A percentile compares a stretch with the other conserved stretches of the same genome.
These are phyloP conservation scores for Cochlearia excelsa DNA, from an alignment of 345 rosid species.

Conservation along the genomic window DNA sequence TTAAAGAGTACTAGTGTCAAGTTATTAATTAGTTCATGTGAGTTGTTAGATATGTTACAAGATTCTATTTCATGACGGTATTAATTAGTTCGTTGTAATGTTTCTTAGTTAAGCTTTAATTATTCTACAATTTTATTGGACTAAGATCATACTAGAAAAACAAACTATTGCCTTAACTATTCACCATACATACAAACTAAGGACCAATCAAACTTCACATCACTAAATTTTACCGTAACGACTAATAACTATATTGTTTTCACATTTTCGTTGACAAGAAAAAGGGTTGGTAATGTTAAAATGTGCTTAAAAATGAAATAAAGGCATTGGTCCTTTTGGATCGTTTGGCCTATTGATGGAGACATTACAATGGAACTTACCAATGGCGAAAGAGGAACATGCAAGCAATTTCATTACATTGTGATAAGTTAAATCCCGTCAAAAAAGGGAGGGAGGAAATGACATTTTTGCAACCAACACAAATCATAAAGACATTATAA, in stretches of 20 bases:
- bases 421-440: conserved; percentile 30
- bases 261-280: background rate
- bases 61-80: conserved; percentile 9
- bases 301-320: conserved; percentile 2
- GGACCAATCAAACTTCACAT: background rate
- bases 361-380: conserved; percentile 31
- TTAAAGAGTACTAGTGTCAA: conserved; percentile 3
- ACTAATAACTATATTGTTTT: no score
- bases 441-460: conserved; percentile 19
- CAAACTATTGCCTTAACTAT: no score
- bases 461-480: conserved; percentile 24
- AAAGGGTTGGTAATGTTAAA: conserved; percentile 1
- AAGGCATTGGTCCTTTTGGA: conserved; percentile 8
- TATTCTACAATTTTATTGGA: background rate
- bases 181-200: background rate
- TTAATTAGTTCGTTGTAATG: conserved; percentile 13
- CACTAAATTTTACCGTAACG: background rate
- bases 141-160: no score
- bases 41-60: conserved; percentile 26
- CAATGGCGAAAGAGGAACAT: conserved; percentile 35
- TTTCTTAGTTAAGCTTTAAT: background rate
- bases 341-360: conserved; percentile 25
- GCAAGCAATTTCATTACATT: conserved; percentile 31
- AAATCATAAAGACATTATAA: background rate
- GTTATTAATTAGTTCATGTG: conserved; percentile 23